Conservation (phyloP, 2,329 filamentous ascomycete species). For the Monilinia laxa region DNA sequence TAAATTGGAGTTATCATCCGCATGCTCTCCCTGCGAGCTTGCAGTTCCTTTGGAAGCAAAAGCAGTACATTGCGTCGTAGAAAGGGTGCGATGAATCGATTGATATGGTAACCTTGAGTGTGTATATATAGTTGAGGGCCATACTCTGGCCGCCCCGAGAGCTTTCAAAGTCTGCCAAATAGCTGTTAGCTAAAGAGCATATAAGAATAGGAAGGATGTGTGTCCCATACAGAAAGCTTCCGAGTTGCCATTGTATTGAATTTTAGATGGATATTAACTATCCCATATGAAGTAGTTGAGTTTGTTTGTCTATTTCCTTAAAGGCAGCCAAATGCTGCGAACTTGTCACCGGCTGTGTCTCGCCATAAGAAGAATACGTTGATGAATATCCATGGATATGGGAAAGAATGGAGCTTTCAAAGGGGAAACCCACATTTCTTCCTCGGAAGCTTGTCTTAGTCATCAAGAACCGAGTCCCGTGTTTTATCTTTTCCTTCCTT, state of each 20-base stretch:
- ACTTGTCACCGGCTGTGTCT: conserved; percentile 34
- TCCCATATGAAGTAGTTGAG: conserved; percentile 15
- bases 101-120: conserved; percentile 17
- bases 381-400: conserved; percentile 17
- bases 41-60: conserved; percentile 26
- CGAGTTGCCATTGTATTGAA: conserved; percentile 35
- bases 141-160: conserved; percentile 18
- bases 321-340: conserved; percentile 39
- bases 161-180: conserved; percentile 25
- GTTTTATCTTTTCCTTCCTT: not conserved
- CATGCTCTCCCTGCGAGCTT: not conserved
- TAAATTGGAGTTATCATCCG: conserved; percentile 26
- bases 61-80: conserved; percentile 9
- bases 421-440: conserved; percentile 13
- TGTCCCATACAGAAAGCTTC: conserved; percentile 34
- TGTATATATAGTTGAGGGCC: not conserved
- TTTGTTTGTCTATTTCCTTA: not conserved
- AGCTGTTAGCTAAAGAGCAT: conserved; percentile 27
- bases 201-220: conserved; percentile 20
- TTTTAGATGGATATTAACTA: conserved; percentile 10
- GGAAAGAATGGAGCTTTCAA: conserved; percentile 21
- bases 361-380: conserved; percentile 34
- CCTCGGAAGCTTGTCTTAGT: conserved; percentile 8
- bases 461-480: conserved; percentile 5
- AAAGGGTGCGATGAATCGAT: conserved; percentile 5